These are phyloP conservation scores for Macrophomina phaseolina DNA, from an alignment of 2,329 filamentous ascomycete species.

Conservation along the genomic window DNA sequence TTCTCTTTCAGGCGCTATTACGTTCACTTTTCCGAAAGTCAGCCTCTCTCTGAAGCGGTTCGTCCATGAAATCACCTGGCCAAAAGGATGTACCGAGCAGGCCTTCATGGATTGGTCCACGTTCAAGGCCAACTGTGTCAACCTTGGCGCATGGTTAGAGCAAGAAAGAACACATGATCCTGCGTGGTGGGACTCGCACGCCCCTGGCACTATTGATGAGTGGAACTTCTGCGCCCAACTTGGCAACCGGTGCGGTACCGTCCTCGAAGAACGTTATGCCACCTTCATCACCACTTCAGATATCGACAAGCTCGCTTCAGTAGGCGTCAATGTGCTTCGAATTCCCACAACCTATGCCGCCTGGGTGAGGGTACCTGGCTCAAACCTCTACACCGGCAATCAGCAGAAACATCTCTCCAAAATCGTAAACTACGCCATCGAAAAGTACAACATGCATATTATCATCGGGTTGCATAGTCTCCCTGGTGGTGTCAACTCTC, in stretches of 20 bases:
- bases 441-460: constrained; percentile 44
- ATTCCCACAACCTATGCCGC: constrained; percentile 47
- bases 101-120: constrained; percentile 32
- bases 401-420: constrained; percentile 33
- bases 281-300: constrained; percentile 34
- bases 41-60: not conserved
- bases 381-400: constrained; percentile 41
- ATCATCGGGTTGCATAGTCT: constrained; percentile 44
- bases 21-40: not conserved
- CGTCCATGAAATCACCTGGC: not conserved
- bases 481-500: constrained; percentile 41
- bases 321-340: constrained; percentile 41
- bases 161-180: constrained; percentile 40
- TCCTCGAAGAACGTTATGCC: constrained; percentile 40
- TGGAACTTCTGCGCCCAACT: constrained; percentile 43
- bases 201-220: constrained; percentile 38
- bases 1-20: not conserved
- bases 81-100: not conserved
- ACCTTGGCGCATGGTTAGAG: constrained; percentile 44
- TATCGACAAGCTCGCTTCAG: constrained; percentile 43
- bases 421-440: constrained; percentile 40
- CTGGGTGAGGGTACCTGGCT: constrained; percentile 45
- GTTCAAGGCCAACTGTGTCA: constrained; percentile 33
- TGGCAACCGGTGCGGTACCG: constrained; percentile 37
- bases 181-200: constrained; percentile 35